Evolutionary conservation across 2,329 filamentous ascomycete species (phyloP), one percentile per base, ranked within the genome.

Genomic region (Fusarium odoratissimum): DNA sequence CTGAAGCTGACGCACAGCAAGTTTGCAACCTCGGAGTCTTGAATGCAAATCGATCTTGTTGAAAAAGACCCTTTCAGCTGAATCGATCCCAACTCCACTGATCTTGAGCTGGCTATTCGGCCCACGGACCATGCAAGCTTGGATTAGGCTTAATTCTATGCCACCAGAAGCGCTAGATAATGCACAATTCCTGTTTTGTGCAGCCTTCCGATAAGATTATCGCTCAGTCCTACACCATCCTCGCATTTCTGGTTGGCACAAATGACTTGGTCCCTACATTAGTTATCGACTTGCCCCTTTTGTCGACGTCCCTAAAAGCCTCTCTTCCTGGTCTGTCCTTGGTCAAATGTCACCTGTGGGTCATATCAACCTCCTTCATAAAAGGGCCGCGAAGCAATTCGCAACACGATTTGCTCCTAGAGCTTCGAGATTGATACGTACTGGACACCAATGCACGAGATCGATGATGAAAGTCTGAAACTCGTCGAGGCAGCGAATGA

Each of bases 261-360:
- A 45, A 61, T 45, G 69, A 51, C 46, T 65, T 45, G 56, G 61
- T 67, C 69, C 69, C 72, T 76, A 69, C 69, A 73, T 73, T 71
- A 75, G 69, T 41, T 59, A 61, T 54, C 54, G 54, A 56, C 61
- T 69, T 64, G 45, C 74, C 69, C 52, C 66, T 71, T 64, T 69
- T 49, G 68, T 58, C 57, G n/a, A 65, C 35, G 21, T 33, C 31
- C 41, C 23, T 23, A 35, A 59, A 61, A 48, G 17, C 55, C 48
- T 37, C 30, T 72, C 35, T 72, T 51, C 54, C 57, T 61, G 44
- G 35, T 37, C 45, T 38, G 44, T 51, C 49, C 23, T 42, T 55
- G 56, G 54, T 66, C 60, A 48, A 56, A 76, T 69, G 61, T 63
- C 62, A 67, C 61, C 25, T 68, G 69, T 76, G 74, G 74, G 70